Evolutionary conservation across 148 eudicot species (phyloP), one percentile per base, ranked within the genome.

Genomic region (Cornus suecica): DNA sequence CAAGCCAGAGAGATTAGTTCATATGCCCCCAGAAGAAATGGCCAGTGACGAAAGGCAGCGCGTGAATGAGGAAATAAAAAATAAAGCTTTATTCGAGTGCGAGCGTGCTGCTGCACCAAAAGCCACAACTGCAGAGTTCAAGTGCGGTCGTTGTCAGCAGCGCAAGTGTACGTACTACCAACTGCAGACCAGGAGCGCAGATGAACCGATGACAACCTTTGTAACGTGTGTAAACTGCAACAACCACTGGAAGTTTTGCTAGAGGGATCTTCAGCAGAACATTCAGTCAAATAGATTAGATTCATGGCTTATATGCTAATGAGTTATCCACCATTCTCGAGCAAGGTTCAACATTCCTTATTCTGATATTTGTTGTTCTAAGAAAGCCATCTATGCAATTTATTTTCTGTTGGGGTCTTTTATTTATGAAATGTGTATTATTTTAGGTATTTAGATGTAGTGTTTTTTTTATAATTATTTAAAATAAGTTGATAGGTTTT

Each of bases 161-260:
- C 81, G 86, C 28, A 86, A 83, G 83, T 78, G 84, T 74, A 90
- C 91, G 14, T 90, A 90, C 84, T 81, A 83, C 76, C 93, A 87
- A 80, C 6, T 90, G 85, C 93, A 90, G 76, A 90, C 93, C 31
- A 79, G 93, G 54, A 90, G 91, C 86, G 93, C 93, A 37, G 42
- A 37, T 84, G 93, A 90, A 74, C 93, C 93, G 5, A 90, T 90
- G 93, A 90, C 93, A 0, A 90, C 93, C 1, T 90, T 82, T 74
- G 93, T 90, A 48, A 90, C 93, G 4, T 90, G 93, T 78, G 89
- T 86, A 37, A 90, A 90, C 84, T 90, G 93, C 83, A 84, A 90
- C 72, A 90, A 90, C 82, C 93, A 86, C 70, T 90, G 90, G 90
- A 90, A 90, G 74, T 90, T 90, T 76, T 90, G 93, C 65, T 37